A percentile compares a stretch with the other conserved stretches of the same genome.
phyloP scores from a whole-genome alignment of 2,329 filamentous ascomycete genomes.

The Ciborinia camelliae region DNA sequence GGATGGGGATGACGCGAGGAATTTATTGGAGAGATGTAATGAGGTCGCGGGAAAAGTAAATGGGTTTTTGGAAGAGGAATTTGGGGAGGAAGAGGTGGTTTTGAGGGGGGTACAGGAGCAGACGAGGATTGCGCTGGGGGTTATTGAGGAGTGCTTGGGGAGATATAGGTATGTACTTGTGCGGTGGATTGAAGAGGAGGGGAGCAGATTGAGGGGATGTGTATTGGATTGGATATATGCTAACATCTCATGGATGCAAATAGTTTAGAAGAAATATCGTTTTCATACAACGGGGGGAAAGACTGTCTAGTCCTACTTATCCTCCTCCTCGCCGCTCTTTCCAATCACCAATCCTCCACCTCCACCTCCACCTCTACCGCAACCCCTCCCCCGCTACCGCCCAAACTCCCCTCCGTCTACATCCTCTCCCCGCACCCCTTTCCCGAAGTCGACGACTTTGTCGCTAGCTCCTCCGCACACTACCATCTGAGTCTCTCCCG shows the following conservation, averaged over 20 bases:
- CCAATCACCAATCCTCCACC: conserved; percentile 47
- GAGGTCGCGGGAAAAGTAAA: conserved; percentile 31
- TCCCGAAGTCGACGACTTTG: conserved; percentile 80
- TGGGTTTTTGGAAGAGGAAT: conserved; percentile 33
- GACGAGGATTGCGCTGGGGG: conserved; percentile 65
- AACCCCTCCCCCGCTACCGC: conserved; percentile 37
- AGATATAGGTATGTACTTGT: conserved; percentile 60
- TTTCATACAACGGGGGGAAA: conserved; percentile 97
- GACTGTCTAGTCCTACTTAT: conserved; percentile 92
- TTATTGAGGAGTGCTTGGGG: conserved; percentile 72
- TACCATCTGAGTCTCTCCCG: conserved; percentile 76
- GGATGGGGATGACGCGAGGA: background rate
- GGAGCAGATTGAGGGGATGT: background rate
- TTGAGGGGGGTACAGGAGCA: conserved; percentile 60
- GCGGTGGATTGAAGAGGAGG: background rate
- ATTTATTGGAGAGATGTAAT: conserved; percentile 26
- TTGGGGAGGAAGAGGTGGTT: conserved; percentile 24
- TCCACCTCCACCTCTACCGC: conserved; percentile 71
- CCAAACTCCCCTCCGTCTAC: conserved; percentile 73
- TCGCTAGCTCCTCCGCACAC: conserved; percentile 57
- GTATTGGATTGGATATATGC: conserved; percentile 7
- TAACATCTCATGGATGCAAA: background rate
- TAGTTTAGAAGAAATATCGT: conserved; percentile 73
- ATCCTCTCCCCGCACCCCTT: conserved; percentile 85
- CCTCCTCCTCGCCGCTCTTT: conserved; percentile 63